These are phyloP conservation scores for Hypholoma sublateritium DNA, from an alignment of 768 basidiomycete species.

Conservation along the genomic window DNA sequence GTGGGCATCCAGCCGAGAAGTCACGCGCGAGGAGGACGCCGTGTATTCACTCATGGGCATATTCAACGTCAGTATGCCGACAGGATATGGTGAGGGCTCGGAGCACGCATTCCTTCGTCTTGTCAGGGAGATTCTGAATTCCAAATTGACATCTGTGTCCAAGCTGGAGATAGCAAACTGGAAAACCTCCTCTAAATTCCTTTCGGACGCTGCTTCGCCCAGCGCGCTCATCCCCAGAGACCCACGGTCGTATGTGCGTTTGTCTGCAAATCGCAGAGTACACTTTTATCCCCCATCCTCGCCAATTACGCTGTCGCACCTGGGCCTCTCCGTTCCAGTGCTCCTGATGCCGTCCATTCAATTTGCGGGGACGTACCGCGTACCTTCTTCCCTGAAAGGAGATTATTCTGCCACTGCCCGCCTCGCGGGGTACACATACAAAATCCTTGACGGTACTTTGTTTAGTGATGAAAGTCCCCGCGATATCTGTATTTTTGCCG, in stretches of 20 bases:
- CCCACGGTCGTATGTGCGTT: not conserved
- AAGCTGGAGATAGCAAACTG: not conserved
- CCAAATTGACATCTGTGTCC: not conserved
- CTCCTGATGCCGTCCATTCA: not conserved
- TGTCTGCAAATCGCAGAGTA: not conserved
- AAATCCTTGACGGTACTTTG: not conserved
- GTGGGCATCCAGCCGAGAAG: not conserved
- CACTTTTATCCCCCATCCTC: not conserved
- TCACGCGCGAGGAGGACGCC: not conserved
- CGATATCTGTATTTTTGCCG: not conserved
- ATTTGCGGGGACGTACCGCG: not conserved
- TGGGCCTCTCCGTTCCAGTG: not conserved
- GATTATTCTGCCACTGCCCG: not conserved
- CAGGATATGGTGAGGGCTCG: not conserved
- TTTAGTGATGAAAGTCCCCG: not conserved
- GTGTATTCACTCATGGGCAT: not conserved
- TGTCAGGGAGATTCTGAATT: not conserved
- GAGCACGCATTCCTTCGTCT: not conserved
- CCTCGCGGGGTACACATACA: not conserved
- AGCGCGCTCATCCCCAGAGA: not conserved
- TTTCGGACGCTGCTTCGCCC: not conserved
- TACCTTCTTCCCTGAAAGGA: not conserved
- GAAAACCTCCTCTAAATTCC: not conserved
- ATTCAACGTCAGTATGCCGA: constrained; percentile 1
- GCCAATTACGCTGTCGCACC: not conserved